Conservation (phyloP, 1,284 basidiomycete genomes). For the Pterulicium gracile region DNA sequence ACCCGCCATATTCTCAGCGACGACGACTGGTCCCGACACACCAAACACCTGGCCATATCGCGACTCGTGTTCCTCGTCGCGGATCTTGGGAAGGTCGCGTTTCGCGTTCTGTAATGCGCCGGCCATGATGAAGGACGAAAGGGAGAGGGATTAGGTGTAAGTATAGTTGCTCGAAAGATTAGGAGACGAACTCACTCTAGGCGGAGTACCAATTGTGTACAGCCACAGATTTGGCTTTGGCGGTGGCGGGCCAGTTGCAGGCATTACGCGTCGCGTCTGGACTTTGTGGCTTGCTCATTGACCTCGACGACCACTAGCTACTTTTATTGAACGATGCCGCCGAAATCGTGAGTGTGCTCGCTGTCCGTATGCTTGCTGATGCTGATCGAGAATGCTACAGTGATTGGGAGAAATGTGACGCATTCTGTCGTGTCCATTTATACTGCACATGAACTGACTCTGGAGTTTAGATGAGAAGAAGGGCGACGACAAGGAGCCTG, state of each 20-base stretch:
- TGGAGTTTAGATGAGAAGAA: conserved; percentile 64
- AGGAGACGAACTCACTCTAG: not conserved
- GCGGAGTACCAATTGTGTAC: not conserved
- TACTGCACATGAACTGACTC: conserved; percentile 6
- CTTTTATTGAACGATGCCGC: conserved; percentile 50
- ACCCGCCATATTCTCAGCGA: conserved; percentile 94
- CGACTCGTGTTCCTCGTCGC: conserved; percentile 84
- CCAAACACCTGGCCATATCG: conserved; percentile 88
- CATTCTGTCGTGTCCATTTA: too few species aligned
- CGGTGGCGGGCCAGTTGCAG: too few species aligned
- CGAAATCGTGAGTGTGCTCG: conserved; percentile 57
- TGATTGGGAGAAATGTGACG: conserved; percentile 92
- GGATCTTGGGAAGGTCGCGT: conserved; percentile 75
- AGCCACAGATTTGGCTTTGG: not conserved
- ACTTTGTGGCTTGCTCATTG: conserved; percentile 8
- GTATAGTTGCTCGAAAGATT: not conserved
- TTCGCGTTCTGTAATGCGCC: conserved; percentile 89
- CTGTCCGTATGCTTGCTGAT: conserved; percentile 4
- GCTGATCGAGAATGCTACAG: conserved; percentile 27
- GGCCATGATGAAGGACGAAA: conserved; percentile 43
- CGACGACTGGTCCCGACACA: conserved; percentile 93
- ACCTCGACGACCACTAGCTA: conserved; percentile 10
- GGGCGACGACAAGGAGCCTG: conserved; percentile 78
- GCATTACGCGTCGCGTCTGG: conserved; percentile 2
- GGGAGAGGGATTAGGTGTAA: too few species aligned